Conservation (phyloP, 2,329 filamentous ascomycete species). For the Colletotrichum cordylinicola region DNA sequence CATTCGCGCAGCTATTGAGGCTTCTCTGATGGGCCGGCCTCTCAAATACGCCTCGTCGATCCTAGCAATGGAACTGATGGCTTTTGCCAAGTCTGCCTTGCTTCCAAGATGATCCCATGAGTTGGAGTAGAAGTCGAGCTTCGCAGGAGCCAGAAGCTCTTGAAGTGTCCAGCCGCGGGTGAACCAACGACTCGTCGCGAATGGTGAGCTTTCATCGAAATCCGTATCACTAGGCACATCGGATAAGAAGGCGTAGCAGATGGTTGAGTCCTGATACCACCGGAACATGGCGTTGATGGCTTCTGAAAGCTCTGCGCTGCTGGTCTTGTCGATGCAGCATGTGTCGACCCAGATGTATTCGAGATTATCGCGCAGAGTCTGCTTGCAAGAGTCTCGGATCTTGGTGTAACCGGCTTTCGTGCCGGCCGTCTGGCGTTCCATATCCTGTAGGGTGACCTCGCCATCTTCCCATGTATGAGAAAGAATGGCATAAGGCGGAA, state of each 20-base stretch:
- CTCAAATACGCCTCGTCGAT: neutral
- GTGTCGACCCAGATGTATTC: slow-evolving; percentile 20
- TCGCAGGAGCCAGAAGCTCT: slow-evolving; percentile 27
- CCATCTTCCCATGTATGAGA: slow-evolving; percentile 40
- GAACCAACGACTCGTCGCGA: slow-evolving; percentile 26
- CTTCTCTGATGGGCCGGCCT: neutral
- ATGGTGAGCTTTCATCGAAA: neutral
- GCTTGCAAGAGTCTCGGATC: slow-evolving; percentile 22
- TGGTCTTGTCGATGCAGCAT: slow-evolving; percentile 23
- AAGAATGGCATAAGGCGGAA: slow-evolving; percentile 36
- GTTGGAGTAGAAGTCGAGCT: slow-evolving; percentile 24
- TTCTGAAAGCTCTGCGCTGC: slow-evolving; percentile 9
- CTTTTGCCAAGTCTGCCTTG: neutral
- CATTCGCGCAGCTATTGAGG: neutral
- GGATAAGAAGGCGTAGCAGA: slow-evolving; percentile 5
- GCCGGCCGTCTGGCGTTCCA: neutral
- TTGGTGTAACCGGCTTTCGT: slow-evolving; percentile 25
- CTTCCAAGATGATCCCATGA: neutral
- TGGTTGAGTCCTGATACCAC: neutral
- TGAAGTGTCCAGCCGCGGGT: slow-evolving; percentile 28
- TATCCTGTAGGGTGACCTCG: slow-evolving; percentile 33
- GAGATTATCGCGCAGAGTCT: slow-evolving; percentile 1
- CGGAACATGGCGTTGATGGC: slow-evolving; percentile 13
- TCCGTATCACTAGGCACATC: neutral
- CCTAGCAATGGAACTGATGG: neutral